Conservation (phyloP, 768 basidiomycete genomes). For the Terana coerulea region DNA sequence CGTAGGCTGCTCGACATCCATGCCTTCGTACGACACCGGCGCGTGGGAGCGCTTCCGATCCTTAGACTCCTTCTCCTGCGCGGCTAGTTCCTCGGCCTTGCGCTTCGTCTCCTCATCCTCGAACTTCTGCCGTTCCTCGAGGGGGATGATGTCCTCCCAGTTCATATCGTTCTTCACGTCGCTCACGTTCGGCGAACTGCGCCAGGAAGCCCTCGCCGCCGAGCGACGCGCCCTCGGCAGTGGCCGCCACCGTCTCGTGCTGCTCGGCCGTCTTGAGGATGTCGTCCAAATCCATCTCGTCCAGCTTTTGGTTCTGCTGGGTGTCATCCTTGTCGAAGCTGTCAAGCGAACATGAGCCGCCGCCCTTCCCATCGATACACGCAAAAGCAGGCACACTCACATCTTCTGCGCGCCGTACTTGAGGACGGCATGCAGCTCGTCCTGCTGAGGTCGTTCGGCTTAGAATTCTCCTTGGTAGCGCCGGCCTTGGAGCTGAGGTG, state of each 20-base stretch:
- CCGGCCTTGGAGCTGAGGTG: slow-evolving; percentile 82
- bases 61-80: slow-evolving; percentile 53
- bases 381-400: slow-evolving; percentile 42
- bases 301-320: slow-evolving; percentile 91
- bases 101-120: slow-evolving; percentile 78
- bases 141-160: slow-evolving; percentile 99
- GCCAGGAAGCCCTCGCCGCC: slow-evolving; percentile 97
- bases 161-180: slow-evolving; percentile 98
- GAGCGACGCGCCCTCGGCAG: slow-evolving; percentile 84
- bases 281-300: slow-evolving; percentile 99
- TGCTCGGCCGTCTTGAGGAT: slow-evolving; percentile 95
- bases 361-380: slow-evolving; percentile 5
- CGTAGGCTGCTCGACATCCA: slow-evolving; percentile 80
- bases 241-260: slow-evolving; percentile 87
- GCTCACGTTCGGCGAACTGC: slow-evolving; percentile 91
- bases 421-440: slow-evolving; percentile 94
- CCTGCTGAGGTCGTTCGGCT: slow-evolving; percentile 85
- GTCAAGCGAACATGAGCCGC: slow-evolving; percentile 14
- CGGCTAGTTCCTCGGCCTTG: slow-evolving; percentile 65
- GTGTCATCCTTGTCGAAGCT: slow-evolving; percentile 98
- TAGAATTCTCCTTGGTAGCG: slow-evolving; percentile 54
- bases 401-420: slow-evolving; percentile 99
- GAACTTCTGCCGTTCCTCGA: slow-evolving; percentile 82
- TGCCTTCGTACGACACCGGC: slow-evolving; percentile 86
- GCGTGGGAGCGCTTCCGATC: slow-evolving; percentile 84